Conservation (phyloP, 257 asterid species). For the Plectranthus barbatus region DNA sequence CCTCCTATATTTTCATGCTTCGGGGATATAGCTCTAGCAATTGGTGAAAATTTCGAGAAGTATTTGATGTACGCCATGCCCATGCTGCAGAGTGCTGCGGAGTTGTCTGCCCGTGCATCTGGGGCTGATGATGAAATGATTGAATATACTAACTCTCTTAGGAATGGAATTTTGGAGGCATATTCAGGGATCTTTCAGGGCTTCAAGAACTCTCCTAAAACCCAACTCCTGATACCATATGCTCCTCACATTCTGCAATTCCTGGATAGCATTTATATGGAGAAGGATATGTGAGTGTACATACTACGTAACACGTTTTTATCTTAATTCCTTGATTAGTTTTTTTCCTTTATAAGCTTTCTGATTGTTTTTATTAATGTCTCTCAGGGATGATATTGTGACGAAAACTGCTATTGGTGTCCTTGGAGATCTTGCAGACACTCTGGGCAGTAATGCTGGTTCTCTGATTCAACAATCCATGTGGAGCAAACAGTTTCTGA, state of each 20-base stretch:
- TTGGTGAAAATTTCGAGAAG: conserved; percentile 68
- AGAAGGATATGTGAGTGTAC: conserved; percentile 60
- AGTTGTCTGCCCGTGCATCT: conserved; percentile 55
- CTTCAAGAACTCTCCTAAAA: conserved; percentile 64
- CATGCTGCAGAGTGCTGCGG: conserved; percentile 82
- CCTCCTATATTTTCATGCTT: conserved; percentile 83
- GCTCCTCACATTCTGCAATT: conserved; percentile 73
- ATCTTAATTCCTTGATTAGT: background rate
- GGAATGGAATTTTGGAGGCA: conserved; percentile 72
- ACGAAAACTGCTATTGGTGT: conserved; percentile 89
- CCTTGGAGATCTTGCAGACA: conserved; percentile 90
- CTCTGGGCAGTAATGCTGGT: conserved; percentile 81
- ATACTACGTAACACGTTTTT: background rate
- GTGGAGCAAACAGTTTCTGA: conserved; percentile 77
- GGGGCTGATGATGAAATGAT: conserved; percentile 68
- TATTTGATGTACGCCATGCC: conserved; percentile 78
- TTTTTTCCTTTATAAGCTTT: background rate
- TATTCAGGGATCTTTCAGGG: conserved; percentile 77
- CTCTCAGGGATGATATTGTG: conserved; percentile 82
- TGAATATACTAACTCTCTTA: conserved; percentile 56
- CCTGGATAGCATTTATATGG: conserved; percentile 64
- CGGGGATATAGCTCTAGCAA: too few species aligned
- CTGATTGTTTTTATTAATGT: background rate
- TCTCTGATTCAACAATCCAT: conserved; percentile 72
- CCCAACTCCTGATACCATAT: conserved; percentile 56